A percentile compares a stretch with the other conserved stretches of the same genome.
Conservation (phyloP, 495 filamentous ascomycete genomes). For the Xylaria castorea region DNA sequence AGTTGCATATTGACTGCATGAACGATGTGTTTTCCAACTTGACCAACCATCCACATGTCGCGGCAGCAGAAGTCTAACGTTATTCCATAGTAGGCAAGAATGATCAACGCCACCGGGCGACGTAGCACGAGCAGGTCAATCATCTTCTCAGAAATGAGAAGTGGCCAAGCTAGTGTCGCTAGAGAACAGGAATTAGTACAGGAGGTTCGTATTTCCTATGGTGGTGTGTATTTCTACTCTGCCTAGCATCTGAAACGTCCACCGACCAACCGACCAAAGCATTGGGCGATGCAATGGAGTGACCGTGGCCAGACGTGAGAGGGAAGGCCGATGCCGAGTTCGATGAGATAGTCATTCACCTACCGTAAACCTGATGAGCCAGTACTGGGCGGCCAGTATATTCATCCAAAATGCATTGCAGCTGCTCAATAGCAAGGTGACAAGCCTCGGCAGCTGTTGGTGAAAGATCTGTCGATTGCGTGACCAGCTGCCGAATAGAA, state of each 20-base stretch:
- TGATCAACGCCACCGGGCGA: slow-evolving; percentile 7
- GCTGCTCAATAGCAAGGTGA: neutral
- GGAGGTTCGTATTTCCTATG: neutral
- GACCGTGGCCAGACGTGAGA: neutral
- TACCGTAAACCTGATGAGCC: slow-evolving; percentile 7
- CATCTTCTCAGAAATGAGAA: slow-evolving; percentile 15
- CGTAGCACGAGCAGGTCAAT: slow-evolving; percentile 22
- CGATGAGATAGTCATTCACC: neutral
- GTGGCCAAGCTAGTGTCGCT: slow-evolving; percentile 19
- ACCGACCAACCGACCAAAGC: neutral
- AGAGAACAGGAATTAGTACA: slow-evolving; percentile 6
- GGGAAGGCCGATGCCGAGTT: neutral
- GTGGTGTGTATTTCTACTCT: neutral
- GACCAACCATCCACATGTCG: slow-evolving; percentile 22
- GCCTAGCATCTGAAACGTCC: neutral
- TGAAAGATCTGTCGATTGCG: slow-evolving; percentile 4
- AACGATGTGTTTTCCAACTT: slow-evolving; percentile 2
- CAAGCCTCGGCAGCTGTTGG: slow-evolving; percentile 3
- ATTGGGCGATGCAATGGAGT: neutral
- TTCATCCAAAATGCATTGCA: slow-evolving; percentile 19
- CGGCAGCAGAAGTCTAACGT: slow-evolving; percentile 12
- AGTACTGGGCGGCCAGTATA: neutral
- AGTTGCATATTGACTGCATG: neutral
- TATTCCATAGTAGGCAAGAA: slow-evolving; percentile 14
- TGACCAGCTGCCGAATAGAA: neutral